These are phyloP conservation scores for Cryptomeria japonica DNA, from an alignment of 75 land plant species.

Conservation along the genomic window DNA sequence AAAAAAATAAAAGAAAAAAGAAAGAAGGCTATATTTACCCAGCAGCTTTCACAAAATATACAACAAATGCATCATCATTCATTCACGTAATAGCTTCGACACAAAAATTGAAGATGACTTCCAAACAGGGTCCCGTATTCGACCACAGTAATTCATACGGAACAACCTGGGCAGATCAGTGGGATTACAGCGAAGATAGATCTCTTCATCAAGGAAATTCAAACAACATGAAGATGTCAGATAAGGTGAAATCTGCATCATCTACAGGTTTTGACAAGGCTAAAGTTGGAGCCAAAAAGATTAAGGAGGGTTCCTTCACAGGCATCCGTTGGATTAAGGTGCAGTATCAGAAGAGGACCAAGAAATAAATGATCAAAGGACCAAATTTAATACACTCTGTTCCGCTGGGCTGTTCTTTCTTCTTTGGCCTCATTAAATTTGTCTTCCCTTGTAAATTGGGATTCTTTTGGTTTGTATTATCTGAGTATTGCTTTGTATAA, in stretches of 20 bases:
- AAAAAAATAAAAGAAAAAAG: no score
- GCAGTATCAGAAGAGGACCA: constrained; percentile 28
- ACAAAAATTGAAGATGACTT: background rate
- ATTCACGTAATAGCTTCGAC: no score
- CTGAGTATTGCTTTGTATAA: no score
- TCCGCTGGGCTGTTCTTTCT: no score
- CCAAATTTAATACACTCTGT: background rate
- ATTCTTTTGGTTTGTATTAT: no score
- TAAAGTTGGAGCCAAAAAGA: constrained; percentile 12
- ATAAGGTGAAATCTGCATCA: constrained; percentile 18
- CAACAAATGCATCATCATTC: no score
- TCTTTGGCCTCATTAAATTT: no score
- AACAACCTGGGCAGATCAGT: background rate
- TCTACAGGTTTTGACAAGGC: constrained; percentile 38
- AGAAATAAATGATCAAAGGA: background rate
- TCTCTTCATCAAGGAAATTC: background rate
- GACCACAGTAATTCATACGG: background rate
- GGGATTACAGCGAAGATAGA: background rate
- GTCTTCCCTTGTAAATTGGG: no score
- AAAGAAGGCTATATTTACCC: no score
- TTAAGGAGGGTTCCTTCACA: constrained; percentile 10
- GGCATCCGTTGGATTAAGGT: constrained; percentile 46
- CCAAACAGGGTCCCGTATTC: background rate
- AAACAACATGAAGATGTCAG: background rate
- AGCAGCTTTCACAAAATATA: no score